Conservation (phyloP, 2,329 filamentous ascomycete genomes). For the Cordyceps militaris region DNA sequence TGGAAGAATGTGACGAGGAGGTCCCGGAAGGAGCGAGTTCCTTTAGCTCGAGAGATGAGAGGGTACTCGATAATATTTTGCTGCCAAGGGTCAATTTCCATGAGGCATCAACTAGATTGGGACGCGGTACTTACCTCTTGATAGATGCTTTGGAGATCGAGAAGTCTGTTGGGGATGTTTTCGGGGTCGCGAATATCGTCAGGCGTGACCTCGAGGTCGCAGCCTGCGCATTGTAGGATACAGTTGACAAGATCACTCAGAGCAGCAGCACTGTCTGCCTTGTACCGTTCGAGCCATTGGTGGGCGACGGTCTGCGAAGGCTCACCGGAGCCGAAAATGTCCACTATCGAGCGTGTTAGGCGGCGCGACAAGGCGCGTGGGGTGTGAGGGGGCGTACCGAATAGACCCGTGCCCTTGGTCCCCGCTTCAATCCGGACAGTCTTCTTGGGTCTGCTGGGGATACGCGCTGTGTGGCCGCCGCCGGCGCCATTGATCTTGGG, state of each 20-base stretch:
- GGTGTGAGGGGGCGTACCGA: slow-evolving; percentile 37
- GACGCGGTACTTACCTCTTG: slow-evolving; percentile 53
- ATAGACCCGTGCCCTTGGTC: slow-evolving; percentile 46
- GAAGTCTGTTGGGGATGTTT: slow-evolving; percentile 69
- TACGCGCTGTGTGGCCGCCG: slow-evolving; percentile 32
- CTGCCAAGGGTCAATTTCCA: slow-evolving; percentile 25
- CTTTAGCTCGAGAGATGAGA: slow-evolving; percentile 73
- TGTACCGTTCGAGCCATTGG: slow-evolving; percentile 54
- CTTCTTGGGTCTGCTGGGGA: slow-evolving; percentile 51
- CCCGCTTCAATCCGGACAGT: slow-evolving; percentile 44
- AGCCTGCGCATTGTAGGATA: slow-evolving; percentile 67
- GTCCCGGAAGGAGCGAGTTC: slow-evolving; percentile 69
- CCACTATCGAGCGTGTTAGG: slow-evolving; percentile 37
- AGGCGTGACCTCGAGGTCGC: slow-evolving; percentile 67
- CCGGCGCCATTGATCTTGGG: slow-evolving; percentile 51
- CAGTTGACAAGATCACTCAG: slow-evolving; percentile 60
- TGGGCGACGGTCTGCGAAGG: slow-evolving; percentile 49
- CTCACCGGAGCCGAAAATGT: slow-evolving; percentile 56
- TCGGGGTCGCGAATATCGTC: slow-evolving; percentile 88
- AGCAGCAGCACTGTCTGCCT: slow-evolving; percentile 44
- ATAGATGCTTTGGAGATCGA: slow-evolving; percentile 82
- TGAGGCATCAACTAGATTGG: background rate
- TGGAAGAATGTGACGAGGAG: slow-evolving; percentile 73
- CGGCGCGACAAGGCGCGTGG: slow-evolving; percentile 14
- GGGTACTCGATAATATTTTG: slow-evolving; percentile 86